These are phyloP conservation scores for Talaromyces thailandensis DNA, from an alignment of 495 filamentous ascomycete genomes.

Conservation along the genomic window DNA sequence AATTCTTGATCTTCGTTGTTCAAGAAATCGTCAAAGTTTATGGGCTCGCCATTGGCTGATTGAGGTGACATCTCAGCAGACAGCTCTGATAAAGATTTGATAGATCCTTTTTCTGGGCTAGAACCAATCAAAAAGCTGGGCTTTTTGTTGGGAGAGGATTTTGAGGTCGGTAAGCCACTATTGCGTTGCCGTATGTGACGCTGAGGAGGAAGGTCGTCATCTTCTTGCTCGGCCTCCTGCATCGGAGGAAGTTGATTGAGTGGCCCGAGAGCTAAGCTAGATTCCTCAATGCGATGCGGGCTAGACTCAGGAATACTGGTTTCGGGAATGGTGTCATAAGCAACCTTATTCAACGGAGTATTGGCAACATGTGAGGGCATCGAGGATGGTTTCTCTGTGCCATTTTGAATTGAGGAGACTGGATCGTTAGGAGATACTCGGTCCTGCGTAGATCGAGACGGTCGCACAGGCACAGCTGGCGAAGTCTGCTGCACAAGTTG, in stretches of 20 bases:
- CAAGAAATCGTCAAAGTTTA: background rate
- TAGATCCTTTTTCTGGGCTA: slow-evolving; percentile 1
- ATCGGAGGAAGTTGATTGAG: background rate
- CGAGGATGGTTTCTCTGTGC: slow-evolving; percentile 25
- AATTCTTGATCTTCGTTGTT: background rate
- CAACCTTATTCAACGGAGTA: slow-evolving; percentile 23
- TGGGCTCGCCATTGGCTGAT: background rate
- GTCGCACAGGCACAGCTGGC: background rate
- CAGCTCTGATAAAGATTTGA: slow-evolving; percentile 4
- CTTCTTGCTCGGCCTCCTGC: slow-evolving; percentile 19
- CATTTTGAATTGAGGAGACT: background rate
- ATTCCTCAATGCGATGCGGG: slow-evolving; percentile 18
- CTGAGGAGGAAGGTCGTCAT: slow-evolving; percentile 29
- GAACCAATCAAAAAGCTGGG: background rate
- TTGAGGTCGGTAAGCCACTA: background rate
- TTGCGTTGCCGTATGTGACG: slow-evolving; percentile 1
- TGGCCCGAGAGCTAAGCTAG: background rate
- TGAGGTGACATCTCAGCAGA: slow-evolving; percentile 1
- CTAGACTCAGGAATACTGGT: slow-evolving; percentile 36
- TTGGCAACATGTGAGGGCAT: slow-evolving; percentile 33
- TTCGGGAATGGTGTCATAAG: slow-evolving; percentile 20
- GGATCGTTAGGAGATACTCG: background rate
- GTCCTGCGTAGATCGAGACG: background rate
- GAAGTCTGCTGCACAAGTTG: background rate
- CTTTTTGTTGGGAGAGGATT: background rate